phyloP scores from a whole-genome alignment of 2,329 filamentous ascomycete genomes.

The Fusarium burgessii region DNA sequence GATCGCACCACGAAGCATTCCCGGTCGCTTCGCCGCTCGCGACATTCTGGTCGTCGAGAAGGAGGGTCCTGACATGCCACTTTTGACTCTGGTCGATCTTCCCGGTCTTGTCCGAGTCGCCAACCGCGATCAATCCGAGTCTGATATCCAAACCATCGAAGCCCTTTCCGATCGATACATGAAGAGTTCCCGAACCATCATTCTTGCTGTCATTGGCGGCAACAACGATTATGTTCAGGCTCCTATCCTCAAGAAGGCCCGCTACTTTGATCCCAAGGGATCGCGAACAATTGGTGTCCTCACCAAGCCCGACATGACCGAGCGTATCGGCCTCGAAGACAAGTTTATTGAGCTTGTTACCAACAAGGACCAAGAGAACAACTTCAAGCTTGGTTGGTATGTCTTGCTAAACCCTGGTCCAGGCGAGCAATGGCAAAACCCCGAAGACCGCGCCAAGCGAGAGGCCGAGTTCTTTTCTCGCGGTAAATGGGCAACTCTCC shows the following conservation, averaged over 20 bases:
- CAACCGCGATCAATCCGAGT: slow-evolving; percentile 64
- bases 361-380: slow-evolving; percentile 63
- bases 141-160: slow-evolving; percentile 66
- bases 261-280: slow-evolving; percentile 62
- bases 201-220: slow-evolving; percentile 66
- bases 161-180: slow-evolving; percentile 65
- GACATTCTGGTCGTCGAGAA: slow-evolving; percentile 71
- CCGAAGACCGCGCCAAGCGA: slow-evolving; percentile 55
- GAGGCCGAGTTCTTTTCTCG: slow-evolving; percentile 63
- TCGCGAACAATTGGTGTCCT: slow-evolving; percentile 64
- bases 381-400: slow-evolving; percentile 65
- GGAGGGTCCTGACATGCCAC: slow-evolving; percentile 67
- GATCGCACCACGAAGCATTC: slow-evolving; percentile 63
- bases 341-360: slow-evolving; percentile 66
- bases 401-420: slow-evolving; percentile 63
- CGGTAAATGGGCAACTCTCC: slow-evolving; percentile 62
- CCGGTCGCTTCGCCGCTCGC: slow-evolving; percentile 63
- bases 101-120: slow-evolving; percentile 68
- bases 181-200: slow-evolving; percentile 67
- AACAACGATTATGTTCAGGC: slow-evolving; percentile 68
- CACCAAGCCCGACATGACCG: slow-evolving; percentile 66
- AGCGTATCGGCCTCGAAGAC: slow-evolving; percentile 64
- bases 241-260: slow-evolving; percentile 63
- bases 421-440: slow-evolving; percentile 58
- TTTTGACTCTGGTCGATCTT: slow-evolving; percentile 72